Evolutionary conservation across 257 asterid species (phyloP).

Genomic region (Paulownia fortunei): DNA sequence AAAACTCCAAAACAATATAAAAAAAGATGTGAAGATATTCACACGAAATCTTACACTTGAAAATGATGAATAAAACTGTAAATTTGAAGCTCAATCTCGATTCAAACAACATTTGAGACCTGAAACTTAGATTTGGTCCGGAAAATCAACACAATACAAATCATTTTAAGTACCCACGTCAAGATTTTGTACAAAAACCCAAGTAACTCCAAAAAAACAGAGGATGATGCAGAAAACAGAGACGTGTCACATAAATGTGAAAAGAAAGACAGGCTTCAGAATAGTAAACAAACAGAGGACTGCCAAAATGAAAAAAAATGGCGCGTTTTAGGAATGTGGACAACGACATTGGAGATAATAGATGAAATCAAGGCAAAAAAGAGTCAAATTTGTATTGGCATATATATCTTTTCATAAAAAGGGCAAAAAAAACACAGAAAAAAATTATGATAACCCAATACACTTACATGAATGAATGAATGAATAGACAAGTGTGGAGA

Average conservation of each 20-base stretch:
- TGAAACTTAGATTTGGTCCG: not conserved
- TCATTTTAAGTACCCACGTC: not conserved
- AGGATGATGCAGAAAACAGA: constrained; percentile 6
- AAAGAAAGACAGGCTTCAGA: not conserved
- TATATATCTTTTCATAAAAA: not conserved
- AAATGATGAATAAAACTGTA: not conserved
- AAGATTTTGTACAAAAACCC: not conserved
- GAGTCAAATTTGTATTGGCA: not conserved
- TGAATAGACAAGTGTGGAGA: too few species aligned
- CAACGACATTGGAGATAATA: constrained; percentile 38
- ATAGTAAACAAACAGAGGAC: not conserved
- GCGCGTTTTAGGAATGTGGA: constrained; percentile 29
- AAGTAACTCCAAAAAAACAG: not conserved
- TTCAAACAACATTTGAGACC: not conserved
- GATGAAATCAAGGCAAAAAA: constrained; percentile 24
- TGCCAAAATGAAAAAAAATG: not conserved
- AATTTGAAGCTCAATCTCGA: not conserved
- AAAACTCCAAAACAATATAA: not conserved
- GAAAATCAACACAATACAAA: not conserved
- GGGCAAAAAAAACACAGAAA: not conserved
- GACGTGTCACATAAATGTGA: constrained; percentile 15
- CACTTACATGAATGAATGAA: constrained; percentile 48
- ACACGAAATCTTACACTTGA: not conserved
- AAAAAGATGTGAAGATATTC: not conserved
- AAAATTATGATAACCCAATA: constrained; percentile 17